Evolutionary conservation across 106 monocot genomes (phyloP).

Genomic region (Phalaenopsis equestris): DNA sequence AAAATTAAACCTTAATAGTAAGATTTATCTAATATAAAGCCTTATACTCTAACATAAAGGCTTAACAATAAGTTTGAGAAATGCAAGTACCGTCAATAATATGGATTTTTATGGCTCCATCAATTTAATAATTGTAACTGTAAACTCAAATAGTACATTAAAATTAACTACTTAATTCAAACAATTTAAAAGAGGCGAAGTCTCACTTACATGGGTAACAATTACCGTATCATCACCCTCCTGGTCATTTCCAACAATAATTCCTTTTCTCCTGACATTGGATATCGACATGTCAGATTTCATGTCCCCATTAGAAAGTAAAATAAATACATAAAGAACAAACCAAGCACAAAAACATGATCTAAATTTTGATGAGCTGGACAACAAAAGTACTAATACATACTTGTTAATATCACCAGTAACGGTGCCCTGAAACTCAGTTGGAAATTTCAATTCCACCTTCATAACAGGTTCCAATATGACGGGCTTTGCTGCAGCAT

Average conservation of each 20-base stretch:
- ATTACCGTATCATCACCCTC: slow-evolving; percentile 94
- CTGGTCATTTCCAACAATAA: slow-evolving; percentile 96
- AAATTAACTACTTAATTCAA: neutral
- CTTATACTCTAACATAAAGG: too few species aligned
- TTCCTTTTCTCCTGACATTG: slow-evolving; percentile 83
- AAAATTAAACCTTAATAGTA: too few species aligned
- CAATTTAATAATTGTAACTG: neutral
- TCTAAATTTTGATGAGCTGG: neutral
- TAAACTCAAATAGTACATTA: neutral
- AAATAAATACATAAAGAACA: slow-evolving; percentile 4
- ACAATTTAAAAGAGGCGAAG: neutral
- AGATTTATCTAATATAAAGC: too few species aligned
- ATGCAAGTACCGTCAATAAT: too few species aligned
- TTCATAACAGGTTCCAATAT: slow-evolving; percentile 96
- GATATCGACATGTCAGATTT: slow-evolving; percentile 5
- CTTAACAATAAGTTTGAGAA: too few species aligned
- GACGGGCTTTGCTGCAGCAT: slow-evolving; percentile 76
- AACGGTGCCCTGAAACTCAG: slow-evolving; percentile 94
- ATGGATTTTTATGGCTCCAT: too few species aligned
- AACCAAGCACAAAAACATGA: neutral
- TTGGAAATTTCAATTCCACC: slow-evolving; percentile 91
- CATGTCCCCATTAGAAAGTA: neutral
- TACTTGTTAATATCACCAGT: slow-evolving; percentile 98
- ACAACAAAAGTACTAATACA: slow-evolving; percentile 13
- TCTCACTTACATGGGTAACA: slow-evolving; percentile 66